Base-by-base conservation (phyloP, 2,329 filamentous ascomycete genomes). In the Trichoderma sp. region DNA sequence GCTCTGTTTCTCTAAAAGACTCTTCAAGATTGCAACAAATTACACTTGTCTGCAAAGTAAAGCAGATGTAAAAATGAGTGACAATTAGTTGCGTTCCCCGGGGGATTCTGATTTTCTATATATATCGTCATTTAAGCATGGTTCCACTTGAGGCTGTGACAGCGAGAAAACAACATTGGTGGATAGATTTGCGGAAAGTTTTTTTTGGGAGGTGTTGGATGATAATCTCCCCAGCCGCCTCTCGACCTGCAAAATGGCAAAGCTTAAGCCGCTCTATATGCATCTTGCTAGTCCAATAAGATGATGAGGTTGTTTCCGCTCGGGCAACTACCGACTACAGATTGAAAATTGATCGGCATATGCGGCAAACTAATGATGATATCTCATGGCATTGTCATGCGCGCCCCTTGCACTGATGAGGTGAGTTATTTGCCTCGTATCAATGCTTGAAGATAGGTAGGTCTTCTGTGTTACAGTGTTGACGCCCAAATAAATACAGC, bases 111-210 rank as follows among this genome's bases (percentile, higher is more conserved):
- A 6, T 53, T 17, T 39, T 27, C 48, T 39, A 53, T 53, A 27
- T 53, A 37, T n/a, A 3, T 52, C 22, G 22, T 19, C 48, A 50
- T 29, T 35, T 15, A n/a, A 27, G n/a, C 34, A 29, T 29, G 45
- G 42, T 37, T 53, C 48, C 48, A 52, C 60, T 29, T 15, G n/a
- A 53, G 9, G 22, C n/a, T 27, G 32, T 17, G 48, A 53, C n/a
- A 39, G 8, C 25, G 13, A 22, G 7, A 32, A 53, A 9, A 8
- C 22, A 39, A 39, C 34, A 64, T 64, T 64, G 60, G 60, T 53
- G 60, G 60, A 64, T 53, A 53, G 60, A 64, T 64, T 64, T 39
- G 45, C 60, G 60, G 60, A 53, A 64, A 64, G 60, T 35, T 53
- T 64, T 63, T 63, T 52, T 54, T 22, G 32, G 50, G 32, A 22